A percentile compares a stretch with the other conserved stretches of the same genome.
Evolutionary conservation across 495 filamentous ascomycete species (phyloP).

Genomic region (Neurospora hispaniola): DNA sequence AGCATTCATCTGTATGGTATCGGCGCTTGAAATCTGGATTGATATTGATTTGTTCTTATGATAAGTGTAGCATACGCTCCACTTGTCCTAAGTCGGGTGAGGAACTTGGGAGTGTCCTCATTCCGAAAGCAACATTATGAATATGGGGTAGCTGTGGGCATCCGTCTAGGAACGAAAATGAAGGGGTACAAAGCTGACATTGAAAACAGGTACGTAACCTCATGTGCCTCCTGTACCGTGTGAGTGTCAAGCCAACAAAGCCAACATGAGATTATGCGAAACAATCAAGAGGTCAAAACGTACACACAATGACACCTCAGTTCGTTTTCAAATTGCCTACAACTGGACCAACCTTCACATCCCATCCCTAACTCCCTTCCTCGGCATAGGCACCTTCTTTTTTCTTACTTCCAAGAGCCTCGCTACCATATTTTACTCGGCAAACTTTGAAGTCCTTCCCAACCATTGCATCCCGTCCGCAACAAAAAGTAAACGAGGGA

Average conservation of each 20-base stretch:
- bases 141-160: neutral
- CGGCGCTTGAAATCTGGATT: neutral
- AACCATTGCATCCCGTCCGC: neutral
- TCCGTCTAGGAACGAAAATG: neutral
- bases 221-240: neutral
- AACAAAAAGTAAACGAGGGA: neutral
- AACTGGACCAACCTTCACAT: neutral
- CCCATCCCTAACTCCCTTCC: neutral
- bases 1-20: neutral
- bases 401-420: neutral
- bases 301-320: neutral
- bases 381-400: neutral
- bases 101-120: neutral
- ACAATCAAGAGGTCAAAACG: neutral
- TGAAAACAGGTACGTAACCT: neutral
- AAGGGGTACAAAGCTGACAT: neutral
- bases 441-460: neutral
- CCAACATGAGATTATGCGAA: neutral
- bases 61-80: neutral
- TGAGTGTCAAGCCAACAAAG: neutral
- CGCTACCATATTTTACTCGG: neutral
- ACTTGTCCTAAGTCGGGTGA: neutral
- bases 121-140: neutral
- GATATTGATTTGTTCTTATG: neutral
- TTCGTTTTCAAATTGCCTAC: neutral